Evolutionary conservation across 306 rosid species (phyloP), one percentile per base, ranked within the genome.

Genomic region (Sicyos edulis): DNA sequence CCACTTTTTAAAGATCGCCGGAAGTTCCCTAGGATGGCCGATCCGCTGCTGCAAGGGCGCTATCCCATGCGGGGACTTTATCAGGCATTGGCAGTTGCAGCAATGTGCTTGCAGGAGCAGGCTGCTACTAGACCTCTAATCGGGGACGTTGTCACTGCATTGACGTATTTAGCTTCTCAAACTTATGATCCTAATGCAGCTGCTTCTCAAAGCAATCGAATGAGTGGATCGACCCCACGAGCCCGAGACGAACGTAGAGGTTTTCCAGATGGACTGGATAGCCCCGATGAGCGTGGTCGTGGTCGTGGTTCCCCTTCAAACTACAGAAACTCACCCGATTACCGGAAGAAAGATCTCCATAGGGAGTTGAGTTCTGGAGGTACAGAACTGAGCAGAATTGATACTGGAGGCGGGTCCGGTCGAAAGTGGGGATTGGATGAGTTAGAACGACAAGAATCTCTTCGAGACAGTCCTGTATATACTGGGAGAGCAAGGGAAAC

Each of bases 351-450:
- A 78, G 95, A 90, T 56, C 75, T 63, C 54, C 70, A 74, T 66
- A 84, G 89, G 83, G 98, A 91, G 65, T 74, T 83, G 32, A 79
- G 77, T 47, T 63, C 51, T 0, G 87, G 73, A 8, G 78, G 72
- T 68, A 45, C 76, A 55, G 91, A 87, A 29, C 70, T 88, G 32
- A 82, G 89, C 75, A 78, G 87, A 82, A 83, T 65, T 0, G 95
- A 89, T 54, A 84, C 86, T 0, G 88, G 93, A 37, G 92, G 83
- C 11, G 87, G 97, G 19, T 95, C 99, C 0, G 97, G 95, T 63
- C 84, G 99, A 75, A 95, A 76, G 70, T 86, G 89, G 91, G 96
- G 88, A 44, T 75, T 84, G 76, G 99, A 89, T 78, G 97, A 86
- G 68, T 77, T 78, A 24, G 97, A 93, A 63, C 80, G 86, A 71